phyloP scores from a whole-genome alignment of 148 eudicot species.

The Dysphania ambrosioides region DNA sequence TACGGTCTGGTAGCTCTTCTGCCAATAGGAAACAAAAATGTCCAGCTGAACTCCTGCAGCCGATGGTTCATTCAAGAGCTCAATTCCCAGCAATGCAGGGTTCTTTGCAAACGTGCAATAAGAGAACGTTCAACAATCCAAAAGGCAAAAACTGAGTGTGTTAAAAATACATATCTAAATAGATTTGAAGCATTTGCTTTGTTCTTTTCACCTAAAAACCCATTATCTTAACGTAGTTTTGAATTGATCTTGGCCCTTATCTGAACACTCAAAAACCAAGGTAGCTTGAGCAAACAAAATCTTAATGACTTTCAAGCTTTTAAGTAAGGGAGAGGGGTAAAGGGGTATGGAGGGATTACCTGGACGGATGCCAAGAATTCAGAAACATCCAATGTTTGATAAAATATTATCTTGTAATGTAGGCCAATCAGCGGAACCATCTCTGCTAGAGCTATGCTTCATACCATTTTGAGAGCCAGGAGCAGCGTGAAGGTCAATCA shows the following conservation, averaged over 20 bases:
- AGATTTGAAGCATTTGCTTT: background rate
- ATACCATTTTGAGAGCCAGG: slow-evolving; percentile 86
- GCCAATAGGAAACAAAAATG: slow-evolving; percentile 53
- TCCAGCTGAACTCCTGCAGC: slow-evolving; percentile 56
- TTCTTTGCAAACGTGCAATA: slow-evolving; percentile 59
- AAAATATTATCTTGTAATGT: slow-evolving; percentile 50
- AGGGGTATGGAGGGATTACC: slow-evolving; percentile 36
- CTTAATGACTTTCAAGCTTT: too few species aligned
- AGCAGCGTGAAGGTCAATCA: slow-evolving; percentile 82
- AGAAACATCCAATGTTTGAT: slow-evolving; percentile 53
- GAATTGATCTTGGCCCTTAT: too few species aligned
- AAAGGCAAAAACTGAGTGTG: background rate
- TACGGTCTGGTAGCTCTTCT: slow-evolving; percentile 53
- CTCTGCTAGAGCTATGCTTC: slow-evolving; percentile 86
- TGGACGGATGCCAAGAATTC: slow-evolving; percentile 67
- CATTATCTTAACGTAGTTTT: too few species aligned
- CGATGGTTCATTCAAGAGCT: slow-evolving; percentile 73
- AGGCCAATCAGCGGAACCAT: slow-evolving; percentile 71
- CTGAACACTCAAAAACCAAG: too few species aligned
- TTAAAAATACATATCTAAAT: background rate
- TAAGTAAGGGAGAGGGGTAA: too few species aligned
- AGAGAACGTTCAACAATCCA: background rate
- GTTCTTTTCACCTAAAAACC: background rate
- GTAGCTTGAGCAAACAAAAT: too few species aligned
- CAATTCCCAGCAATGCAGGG: slow-evolving; percentile 74